Evolutionary conservation across 257 asterid genomes (phyloP).

Genomic region (Fraxinus pennsylvanica): DNA sequence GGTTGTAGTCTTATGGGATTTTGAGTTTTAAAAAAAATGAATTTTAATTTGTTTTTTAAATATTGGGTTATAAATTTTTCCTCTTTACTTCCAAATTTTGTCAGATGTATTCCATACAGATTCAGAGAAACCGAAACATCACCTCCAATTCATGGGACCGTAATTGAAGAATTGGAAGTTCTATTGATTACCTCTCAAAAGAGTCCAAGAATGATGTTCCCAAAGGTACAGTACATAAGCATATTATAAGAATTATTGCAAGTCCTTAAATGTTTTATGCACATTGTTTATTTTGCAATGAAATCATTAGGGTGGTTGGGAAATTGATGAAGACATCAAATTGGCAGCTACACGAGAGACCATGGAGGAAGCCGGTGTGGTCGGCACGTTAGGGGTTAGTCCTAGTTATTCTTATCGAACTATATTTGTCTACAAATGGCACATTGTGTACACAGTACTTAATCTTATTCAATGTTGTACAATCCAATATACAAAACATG

Average conservation of each 20-base stretch:
- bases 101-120: conserved; percentile 88
- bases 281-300: conserved; percentile 30
- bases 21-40: background rate
- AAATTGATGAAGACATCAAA: conserved; percentile 77
- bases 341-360: conserved; percentile 89
- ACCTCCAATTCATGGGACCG: conserved; percentile 30
- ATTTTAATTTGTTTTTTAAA: background rate
- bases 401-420: background rate
- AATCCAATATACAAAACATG: background rate
- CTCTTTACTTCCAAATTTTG: conserved; percentile 22
- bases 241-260: background rate
- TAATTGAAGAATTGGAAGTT: conserved; percentile 70
- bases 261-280: conserved; percentile 12
- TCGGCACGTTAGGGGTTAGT: conserved; percentile 71
- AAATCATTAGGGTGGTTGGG: conserved; percentile 85
- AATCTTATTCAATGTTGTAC: background rate
- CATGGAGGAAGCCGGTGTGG: conserved; percentile 86
- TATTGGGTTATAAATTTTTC: background rate
- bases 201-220: conserved; percentile 88
- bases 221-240: conserved; percentile 56
- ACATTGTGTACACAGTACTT: background rate
- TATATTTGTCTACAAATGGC: background rate
- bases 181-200: conserved; percentile 88
- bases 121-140: conserved; percentile 41
- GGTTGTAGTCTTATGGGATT: background rate